Evolutionary conservation across 352 stramenopile genomes (phyloP).

Genomic region (Phytopythium montanum): DNA sequence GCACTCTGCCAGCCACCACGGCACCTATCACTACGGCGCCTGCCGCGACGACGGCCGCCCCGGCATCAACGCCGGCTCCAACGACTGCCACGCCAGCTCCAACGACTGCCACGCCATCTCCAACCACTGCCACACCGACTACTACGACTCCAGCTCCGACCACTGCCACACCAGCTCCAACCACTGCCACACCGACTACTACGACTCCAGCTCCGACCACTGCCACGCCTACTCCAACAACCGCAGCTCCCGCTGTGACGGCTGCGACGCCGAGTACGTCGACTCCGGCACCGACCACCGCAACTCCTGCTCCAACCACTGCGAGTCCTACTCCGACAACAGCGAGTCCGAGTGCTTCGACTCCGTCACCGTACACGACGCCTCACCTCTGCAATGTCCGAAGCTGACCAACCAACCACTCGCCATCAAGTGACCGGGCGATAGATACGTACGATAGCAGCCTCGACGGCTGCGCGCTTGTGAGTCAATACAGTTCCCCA

Average conservation of each 20-base stretch:
- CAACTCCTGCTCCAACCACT: not conserved
- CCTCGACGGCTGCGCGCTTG: not conserved
- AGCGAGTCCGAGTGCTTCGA: not conserved
- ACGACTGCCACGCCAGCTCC: constrained; percentile 9
- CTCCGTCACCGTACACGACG: not conserved
- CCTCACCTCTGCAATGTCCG: not conserved
- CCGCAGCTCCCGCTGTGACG: not conserved
- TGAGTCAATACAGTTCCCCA: not conserved
- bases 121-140: constrained; percentile 6
- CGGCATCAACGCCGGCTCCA: constrained; percentile 4
- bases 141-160: constrained; percentile 3
- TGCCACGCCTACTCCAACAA: too few species aligned
- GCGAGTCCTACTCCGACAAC: not conserved
- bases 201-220: not conserved
- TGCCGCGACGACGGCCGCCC: constrained; percentile 1
- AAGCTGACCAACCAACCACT: not conserved
- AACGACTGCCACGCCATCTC: constrained; percentile 5
- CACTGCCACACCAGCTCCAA: not conserved
- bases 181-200: not conserved
- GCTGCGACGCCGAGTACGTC: not conserved
- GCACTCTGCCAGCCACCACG: constrained; percentile 2
- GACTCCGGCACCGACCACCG: not conserved
- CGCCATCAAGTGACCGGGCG: too few species aligned
- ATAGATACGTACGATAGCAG: not conserved
- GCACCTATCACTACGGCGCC: not conserved